Conservation (phyloP, 257 asterid species). For the Nicotiana tomentosiformis region DNA sequence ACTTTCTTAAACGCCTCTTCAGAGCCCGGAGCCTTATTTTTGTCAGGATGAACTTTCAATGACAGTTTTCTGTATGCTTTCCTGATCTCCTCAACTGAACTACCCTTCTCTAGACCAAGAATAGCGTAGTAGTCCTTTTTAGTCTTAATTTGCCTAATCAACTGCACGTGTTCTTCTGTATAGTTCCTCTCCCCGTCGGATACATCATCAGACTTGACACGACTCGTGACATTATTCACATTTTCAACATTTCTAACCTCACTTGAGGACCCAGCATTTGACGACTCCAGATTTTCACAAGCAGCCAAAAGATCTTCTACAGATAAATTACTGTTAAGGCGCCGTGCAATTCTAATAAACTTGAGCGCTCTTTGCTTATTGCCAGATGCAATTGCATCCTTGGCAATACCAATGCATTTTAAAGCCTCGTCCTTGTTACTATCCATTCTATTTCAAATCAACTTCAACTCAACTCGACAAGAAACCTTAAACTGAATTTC, state of each 20-base stretch:
- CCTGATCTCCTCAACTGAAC: constrained; percentile 81
- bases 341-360: constrained; percentile 34
- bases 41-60: constrained; percentile 94
- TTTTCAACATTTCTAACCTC: constrained; percentile 13
- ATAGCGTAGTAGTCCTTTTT: constrained; percentile 75
- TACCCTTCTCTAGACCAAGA: constrained; percentile 79
- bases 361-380: constrained; percentile 40
- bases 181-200: constrained; percentile 57
- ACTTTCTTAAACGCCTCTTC: constrained; percentile 96
- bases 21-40: constrained; percentile 93
- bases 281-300: constrained; percentile 32
- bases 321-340: constrained; percentile 30
- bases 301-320: constrained; percentile 39
- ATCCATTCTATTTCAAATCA: constrained; percentile 34
- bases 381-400: constrained; percentile 39
- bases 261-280: constrained; percentile 15
- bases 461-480: constrained; percentile 3
- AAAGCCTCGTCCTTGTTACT: constrained; percentile 46
- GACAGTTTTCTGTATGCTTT: constrained; percentile 89
- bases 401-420: constrained; percentile 41
- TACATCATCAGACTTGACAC: constrained; percentile 19
- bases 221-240: not conserved
- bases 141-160: constrained; percentile 68
- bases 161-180: constrained; percentile 69
- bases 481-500: not conserved